Evolutionary conservation across 164 flowering plant genomes (phyloP).

Genomic region (Akebia trifoliata): DNA sequence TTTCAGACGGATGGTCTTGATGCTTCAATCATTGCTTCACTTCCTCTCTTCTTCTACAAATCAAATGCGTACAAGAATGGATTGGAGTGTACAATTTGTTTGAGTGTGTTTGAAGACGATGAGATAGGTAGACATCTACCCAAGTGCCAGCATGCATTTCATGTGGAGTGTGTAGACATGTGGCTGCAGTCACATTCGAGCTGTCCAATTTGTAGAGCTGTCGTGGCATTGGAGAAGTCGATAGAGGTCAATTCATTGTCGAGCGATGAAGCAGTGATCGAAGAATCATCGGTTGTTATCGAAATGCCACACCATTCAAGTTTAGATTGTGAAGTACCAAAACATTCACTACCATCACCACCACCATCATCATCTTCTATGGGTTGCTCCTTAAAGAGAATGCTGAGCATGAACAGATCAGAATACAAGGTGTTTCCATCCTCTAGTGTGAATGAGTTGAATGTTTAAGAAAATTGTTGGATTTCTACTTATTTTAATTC

Average conservation of each 20-base stretch:
- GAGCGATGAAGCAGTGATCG: background rate
- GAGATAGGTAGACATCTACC: slow-evolving; percentile 45
- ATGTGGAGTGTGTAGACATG: slow-evolving; percentile 64
- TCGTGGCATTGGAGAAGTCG: slow-evolving; percentile 14
- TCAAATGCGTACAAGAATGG: slow-evolving; percentile 11
- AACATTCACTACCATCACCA: background rate
- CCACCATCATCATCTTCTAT: slow-evolving; percentile 8
- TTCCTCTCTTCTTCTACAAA: slow-evolving; percentile 46
- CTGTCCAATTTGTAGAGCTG: slow-evolving; percentile 64
- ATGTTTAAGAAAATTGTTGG: too few relatives aligned
- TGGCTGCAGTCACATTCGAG: slow-evolving; percentile 54
- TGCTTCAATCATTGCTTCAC: slow-evolving; percentile 29
- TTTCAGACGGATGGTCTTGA: slow-evolving; percentile 41
- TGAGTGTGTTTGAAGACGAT: slow-evolving; percentile 44
- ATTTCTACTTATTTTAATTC: too few relatives aligned
- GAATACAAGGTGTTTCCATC: slow-evolving; percentile 36
- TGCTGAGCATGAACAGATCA: slow-evolving; percentile 38
- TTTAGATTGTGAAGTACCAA: background rate
- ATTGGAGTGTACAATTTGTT: slow-evolving; percentile 54
- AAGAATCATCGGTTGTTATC: slow-evolving; percentile 1
- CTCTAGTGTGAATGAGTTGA: slow-evolving; percentile 13
- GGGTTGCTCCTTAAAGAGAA: slow-evolving; percentile 37
- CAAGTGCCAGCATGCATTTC: slow-evolving; percentile 52
- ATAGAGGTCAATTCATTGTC: background rate
- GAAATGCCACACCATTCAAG: slow-evolving; percentile 10